phyloP scores from a whole-genome alignment of 2,329 filamentous ascomycete genomes.

The Penicillium sp. region DNA sequence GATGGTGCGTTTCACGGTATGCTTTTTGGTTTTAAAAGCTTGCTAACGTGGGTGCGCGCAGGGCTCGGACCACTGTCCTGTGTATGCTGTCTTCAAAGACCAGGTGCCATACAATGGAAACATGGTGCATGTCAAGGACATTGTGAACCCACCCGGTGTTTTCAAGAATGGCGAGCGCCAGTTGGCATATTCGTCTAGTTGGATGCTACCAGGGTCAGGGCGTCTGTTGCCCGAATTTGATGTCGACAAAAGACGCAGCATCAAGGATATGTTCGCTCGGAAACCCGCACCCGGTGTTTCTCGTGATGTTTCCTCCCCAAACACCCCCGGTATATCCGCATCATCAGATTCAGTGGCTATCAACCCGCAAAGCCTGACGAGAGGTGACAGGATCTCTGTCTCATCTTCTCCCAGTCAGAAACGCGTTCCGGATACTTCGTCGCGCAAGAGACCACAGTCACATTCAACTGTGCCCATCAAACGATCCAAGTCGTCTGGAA shows the following conservation, averaged over 20 bases:
- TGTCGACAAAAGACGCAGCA: conserved; percentile 65
- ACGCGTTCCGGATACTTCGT: conserved; percentile 10
- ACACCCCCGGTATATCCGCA: conserved; percentile 6
- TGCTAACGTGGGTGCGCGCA: conserved; percentile 24
- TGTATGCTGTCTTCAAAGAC: conserved; percentile 70
- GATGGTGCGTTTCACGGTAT: conserved; percentile 45
- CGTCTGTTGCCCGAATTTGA: conserved; percentile 78
- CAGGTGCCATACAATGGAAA: conserved; percentile 48
- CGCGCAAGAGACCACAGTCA: conserved; percentile 38
- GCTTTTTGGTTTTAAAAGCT: background rate
- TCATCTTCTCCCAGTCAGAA: background rate
- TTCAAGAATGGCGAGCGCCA: conserved; percentile 63
- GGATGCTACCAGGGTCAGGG: conserved; percentile 68
- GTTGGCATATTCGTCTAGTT: conserved; percentile 58
- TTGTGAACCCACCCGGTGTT: conserved; percentile 70
- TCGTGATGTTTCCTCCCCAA: conserved; percentile 9
- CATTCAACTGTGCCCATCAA: conserved; percentile 39
- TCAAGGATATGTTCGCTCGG: conserved; percentile 85
- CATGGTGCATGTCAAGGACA: conserved; percentile 56
- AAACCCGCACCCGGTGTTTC: conserved; percentile 35
- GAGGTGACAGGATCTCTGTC: background rate
- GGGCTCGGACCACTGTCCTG: conserved; percentile 94
- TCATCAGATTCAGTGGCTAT: background rate
- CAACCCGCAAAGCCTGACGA: conserved; percentile 1
- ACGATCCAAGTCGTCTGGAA: conserved; percentile 43